Base-by-base conservation (phyloP, 495 filamentous ascomycete genomes). In the Glonium stellatum region DNA sequence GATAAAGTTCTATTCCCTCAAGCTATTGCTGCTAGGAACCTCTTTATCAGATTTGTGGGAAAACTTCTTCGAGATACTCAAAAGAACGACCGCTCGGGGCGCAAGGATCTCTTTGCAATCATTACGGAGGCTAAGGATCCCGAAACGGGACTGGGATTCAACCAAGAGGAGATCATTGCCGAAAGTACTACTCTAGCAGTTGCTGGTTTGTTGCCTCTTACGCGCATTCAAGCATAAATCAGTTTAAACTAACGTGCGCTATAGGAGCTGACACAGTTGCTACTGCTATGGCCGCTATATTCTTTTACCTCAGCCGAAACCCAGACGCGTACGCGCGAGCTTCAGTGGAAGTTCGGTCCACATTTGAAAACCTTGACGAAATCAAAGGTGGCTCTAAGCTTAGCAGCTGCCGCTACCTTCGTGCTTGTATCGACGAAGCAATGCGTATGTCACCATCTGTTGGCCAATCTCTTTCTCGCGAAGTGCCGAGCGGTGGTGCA, bases 271-370 rank as follows among this genome's bases (percentile, higher is more conserved):
- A 72, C 54, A 75, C 69, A 55, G 67, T 64, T 15, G 58, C 73
- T 11, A 70, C 62, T 6, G 55, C 64, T 34, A 51, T 74, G 22
- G 27, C 59, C 21, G 66, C 70, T 1, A 54, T 61, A 11, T 66
- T 74, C 50, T 75, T 72, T 69, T 77, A 76, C 58, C 65, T 77
- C 1, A 53, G 58, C 0, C 68, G 61, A 0, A 57, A 68, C 5
- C 70, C 73, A 13, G 31, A 48, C 18, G 52, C 41, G n/a, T 71
- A 70, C 51, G 22, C 35, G 10, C 62, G 54, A 6, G 55, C 71
- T 6, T 55, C 63, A 1, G 4, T 47, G 12, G 75, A 78, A 54
- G 66, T 77, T n/a, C 64, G 67, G 18, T 57, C 52, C 8, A 64
- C 60, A 0, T 78, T 78, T 58, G 9, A 31, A 0, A 54, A 34